Base-by-base conservation (phyloP, 257 asterid species). In the Prunella vulgaris region DNA sequence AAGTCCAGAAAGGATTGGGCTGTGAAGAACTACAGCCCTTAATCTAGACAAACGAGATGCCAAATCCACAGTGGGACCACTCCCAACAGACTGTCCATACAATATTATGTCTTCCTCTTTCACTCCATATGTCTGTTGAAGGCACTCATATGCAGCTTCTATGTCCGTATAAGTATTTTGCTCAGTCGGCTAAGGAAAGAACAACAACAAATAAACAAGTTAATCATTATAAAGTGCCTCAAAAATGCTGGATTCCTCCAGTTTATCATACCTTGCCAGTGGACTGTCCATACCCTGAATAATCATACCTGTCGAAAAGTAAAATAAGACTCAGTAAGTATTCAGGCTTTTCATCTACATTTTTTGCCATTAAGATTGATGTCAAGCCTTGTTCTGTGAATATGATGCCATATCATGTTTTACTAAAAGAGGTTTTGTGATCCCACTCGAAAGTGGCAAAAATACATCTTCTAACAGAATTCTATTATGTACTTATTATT, bases 11-110 rank as follows among this genome's bases (percentile, higher is more conserved):
- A 86, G 77, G 81, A 93, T 88, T 14, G 98, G 95, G 75, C 98
- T 93, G 84, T 93, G 98, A 81, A 93, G 96, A 83, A 93, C 97
- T 68, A 90, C 96, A 15, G 96, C 98, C 80, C 97, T 85, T 82
- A 92, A 84, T 74, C 83, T 84, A 54, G 90, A 68, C 66, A 85
- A 84, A 73, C 89, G 94, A 64, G 97, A 88, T 2, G 95, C 95
- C 84, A 93, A 75, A 73, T 93, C 97, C 86, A 86, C 77, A 17
- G 98, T 90, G 66, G 98, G 98, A 46, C 97, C 97, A 66, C 98
- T 93, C 69, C 98, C 98, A 56, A 92, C 98, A 12, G 98, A 93
- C 78, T 92, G 98, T n/a, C 98, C 98, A 4, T 92, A 92, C 79
- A 92, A 70, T 69, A 92, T 90, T 68, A 88, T 60, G 54, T 92